A percentile compares a stretch with the other conserved stretches of the same genome.
phyloP scores from a whole-genome alignment of 495 filamentous ascomycete species.

The Trichocladium uniseriatum region DNA sequence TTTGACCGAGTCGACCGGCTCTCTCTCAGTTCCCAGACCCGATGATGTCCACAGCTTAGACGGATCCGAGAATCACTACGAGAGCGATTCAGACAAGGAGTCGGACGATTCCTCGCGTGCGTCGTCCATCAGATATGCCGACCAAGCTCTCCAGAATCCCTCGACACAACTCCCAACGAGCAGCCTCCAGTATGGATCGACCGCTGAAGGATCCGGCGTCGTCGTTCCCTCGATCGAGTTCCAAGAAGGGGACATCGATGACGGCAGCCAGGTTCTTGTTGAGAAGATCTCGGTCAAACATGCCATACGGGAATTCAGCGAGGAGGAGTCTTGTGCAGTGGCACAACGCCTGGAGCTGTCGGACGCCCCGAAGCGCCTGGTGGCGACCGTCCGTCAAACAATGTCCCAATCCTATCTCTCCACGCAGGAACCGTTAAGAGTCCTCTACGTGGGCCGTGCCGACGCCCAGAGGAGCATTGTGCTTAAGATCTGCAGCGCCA shows the following conservation, averaged over 20 bases:
- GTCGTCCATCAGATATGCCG: slow-evolving; percentile 33
- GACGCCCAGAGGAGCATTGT: slow-evolving; percentile 58
- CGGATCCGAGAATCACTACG: slow-evolving; percentile 37
- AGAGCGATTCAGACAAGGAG: slow-evolving; percentile 33
- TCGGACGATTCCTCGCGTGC: slow-evolving; percentile 35
- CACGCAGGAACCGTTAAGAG: slow-evolving; percentile 55
- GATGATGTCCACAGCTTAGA: slow-evolving; percentile 48
- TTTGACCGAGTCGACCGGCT: slow-evolving; percentile 44
- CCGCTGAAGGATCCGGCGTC: slow-evolving; percentile 17
- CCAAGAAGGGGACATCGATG: slow-evolving; percentile 43
- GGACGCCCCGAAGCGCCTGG: slow-evolving; percentile 31
- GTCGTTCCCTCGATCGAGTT: slow-evolving; percentile 47
- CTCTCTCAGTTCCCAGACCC: slow-evolving; percentile 37
- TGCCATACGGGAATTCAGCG: slow-evolving; percentile 50
- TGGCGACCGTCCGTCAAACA: slow-evolving; percentile 57
- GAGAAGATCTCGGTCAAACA: slow-evolving; percentile 54
- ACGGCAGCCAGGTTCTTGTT: slow-evolving; percentile 30
- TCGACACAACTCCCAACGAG: slow-evolving; percentile 30
- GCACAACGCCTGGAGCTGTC: slow-evolving; percentile 31
- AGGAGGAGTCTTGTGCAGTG: slow-evolving; percentile 42
- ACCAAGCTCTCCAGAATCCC: slow-evolving; percentile 34
- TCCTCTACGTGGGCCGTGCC: slow-evolving; percentile 59
- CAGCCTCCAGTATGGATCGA: slow-evolving; percentile 28
- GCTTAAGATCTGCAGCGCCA: slow-evolving; percentile 65
- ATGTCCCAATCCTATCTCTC: slow-evolving; percentile 58